Conservation (phyloP, 306 rosid genomes). For the Phaseolus lunatus region DNA sequence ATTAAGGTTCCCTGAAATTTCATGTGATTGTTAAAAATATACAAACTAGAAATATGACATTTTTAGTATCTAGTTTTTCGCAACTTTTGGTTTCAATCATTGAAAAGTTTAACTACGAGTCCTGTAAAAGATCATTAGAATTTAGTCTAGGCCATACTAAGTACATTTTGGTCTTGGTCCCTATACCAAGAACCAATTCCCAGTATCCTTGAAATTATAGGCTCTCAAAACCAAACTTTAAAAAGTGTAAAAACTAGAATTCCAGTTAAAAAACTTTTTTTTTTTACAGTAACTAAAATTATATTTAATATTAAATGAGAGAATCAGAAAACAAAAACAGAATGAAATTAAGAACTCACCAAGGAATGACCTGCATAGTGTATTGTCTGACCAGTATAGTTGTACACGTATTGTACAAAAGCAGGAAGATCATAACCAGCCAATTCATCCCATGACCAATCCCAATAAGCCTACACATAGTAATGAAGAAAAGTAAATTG, state of each 20-base stretch:
- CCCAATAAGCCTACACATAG: constrained; percentile 69
- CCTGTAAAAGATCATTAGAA: background rate
- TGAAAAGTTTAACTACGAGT: background rate
- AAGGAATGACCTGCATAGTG: constrained; percentile 84
- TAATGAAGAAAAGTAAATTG: background rate
- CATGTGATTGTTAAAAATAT: background rate
- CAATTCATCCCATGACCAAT: constrained; percentile 95
- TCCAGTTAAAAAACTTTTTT: background rate
- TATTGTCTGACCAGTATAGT: constrained; percentile 64
- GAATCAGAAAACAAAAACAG: background rate
- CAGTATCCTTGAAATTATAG: background rate
- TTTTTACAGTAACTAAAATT: background rate
- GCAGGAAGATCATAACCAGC: constrained; percentile 76
- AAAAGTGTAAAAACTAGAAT: background rate
- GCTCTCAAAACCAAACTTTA: background rate
- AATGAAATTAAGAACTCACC: constrained; percentile 46
- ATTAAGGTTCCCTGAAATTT: constrained; percentile 76
- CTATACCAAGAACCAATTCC: background rate
- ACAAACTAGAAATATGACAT: background rate
- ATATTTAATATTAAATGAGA: background rate
- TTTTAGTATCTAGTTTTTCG: background rate
- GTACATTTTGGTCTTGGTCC: too few species aligned
- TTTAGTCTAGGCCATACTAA: background rate
- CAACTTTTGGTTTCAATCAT: background rate
- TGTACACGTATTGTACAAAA: constrained; percentile 65